Conservation (phyloP, 495 filamentous ascomycete genomes). For the Stereocaulon alpinum region DNA sequence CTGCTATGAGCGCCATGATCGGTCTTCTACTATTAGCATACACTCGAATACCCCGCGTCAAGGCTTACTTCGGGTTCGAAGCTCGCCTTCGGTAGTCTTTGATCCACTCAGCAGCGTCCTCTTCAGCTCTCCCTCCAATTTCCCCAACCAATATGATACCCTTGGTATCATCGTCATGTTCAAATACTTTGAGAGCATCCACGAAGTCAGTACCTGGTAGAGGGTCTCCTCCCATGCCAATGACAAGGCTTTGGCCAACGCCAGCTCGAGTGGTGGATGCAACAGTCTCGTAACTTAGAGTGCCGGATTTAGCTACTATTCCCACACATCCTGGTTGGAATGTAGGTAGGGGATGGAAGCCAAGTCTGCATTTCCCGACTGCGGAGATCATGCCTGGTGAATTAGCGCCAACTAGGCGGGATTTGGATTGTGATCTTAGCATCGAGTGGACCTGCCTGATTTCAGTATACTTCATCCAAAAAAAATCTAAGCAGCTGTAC, state of each 20-base stretch:
- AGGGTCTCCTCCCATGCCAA: constrained; percentile 82
- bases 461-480: constrained; percentile 5
- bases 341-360: constrained; percentile 73
- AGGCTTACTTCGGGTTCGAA: constrained; percentile 55
- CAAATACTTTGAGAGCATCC: constrained; percentile 64
- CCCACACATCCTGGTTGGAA: constrained; percentile 67
- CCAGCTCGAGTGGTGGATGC: constrained; percentile 73
- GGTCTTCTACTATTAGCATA: constrained; percentile 40
- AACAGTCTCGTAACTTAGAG: constrained; percentile 79
- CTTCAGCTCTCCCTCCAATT: constrained; percentile 71
- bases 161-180: constrained; percentile 64
- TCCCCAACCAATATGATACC: constrained; percentile 81
- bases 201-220: constrained; percentile 72
- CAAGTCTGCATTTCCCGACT: constrained; percentile 70
- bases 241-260: constrained; percentile 74
- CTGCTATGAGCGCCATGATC: constrained; percentile 69
- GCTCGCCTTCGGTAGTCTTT: constrained; percentile 50
- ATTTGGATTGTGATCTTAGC: constrained; percentile 68
- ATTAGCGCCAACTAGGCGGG: constrained; percentile 74
- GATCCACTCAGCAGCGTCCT: constrained; percentile 76
- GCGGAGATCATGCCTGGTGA: constrained; percentile 83
- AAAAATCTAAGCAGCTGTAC: constrained; percentile 33
- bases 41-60: not conserved
- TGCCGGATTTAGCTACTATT: constrained; percentile 81
- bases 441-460: constrained; percentile 60